Percentiles rank a stretch among this genome's conserved stretches.
These are phyloP conservation scores for Perilla frutescens DNA, from an alignment of 257 asterid species.

Conservation along the genomic window DNA sequence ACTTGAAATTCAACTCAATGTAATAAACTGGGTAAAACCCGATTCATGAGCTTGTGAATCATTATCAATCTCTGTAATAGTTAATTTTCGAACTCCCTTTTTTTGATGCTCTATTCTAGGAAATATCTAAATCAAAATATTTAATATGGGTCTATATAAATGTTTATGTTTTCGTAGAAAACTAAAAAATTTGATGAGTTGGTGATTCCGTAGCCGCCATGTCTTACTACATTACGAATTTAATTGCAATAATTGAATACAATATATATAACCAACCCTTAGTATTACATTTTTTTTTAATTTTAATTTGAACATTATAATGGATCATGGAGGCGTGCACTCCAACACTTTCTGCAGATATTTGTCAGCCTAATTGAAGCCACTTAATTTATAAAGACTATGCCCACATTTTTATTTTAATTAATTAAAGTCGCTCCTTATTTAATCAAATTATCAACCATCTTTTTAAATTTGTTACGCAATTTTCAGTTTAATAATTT, in stretches of 20 bases:
- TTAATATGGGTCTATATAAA: neutral
- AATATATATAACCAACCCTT: neutral
- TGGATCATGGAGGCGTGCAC: constrained; percentile 19
- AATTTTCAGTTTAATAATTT: no score
- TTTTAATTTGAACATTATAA: neutral
- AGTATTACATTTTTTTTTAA: neutral
- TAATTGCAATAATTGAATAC: constrained; percentile 1
- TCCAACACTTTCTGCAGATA: neutral
- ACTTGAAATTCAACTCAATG: no score
- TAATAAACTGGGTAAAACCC: no score
- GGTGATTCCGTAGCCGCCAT: constrained; percentile 20
- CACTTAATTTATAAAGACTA: neutral
- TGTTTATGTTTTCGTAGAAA: neutral
- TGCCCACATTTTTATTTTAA: no score
- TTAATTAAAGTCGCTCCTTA: no score
- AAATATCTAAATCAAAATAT: no score
- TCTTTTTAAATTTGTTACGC: no score
- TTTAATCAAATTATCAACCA: no score
- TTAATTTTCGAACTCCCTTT: no score
- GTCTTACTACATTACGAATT: neutral
- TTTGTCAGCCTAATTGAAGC: neutral
- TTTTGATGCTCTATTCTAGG: no score
- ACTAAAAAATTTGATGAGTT: neutral
- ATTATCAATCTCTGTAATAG: no score
- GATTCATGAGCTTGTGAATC: no score